Evolutionary conservation across 1,284 basidiomycete species (phyloP).

Genomic region (Coriolopsis trogii): DNA sequence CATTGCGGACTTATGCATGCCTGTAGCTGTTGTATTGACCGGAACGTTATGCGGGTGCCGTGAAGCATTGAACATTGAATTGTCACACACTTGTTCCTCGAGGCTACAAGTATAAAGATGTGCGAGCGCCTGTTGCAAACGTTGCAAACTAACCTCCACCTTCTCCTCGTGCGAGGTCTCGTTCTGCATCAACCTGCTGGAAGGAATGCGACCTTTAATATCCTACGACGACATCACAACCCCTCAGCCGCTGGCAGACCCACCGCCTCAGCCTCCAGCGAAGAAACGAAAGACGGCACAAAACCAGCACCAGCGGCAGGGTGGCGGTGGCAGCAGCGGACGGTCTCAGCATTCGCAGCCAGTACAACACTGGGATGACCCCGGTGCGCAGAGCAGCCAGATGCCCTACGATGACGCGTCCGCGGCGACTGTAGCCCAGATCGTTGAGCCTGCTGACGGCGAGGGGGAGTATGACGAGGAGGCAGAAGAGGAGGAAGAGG

Average conservation of each 20-base stretch:
- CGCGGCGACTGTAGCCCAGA: conserved; percentile 14
- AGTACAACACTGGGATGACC: conserved; percentile 52
- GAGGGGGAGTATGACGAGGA: conserved; percentile 28
- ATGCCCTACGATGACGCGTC: conserved; percentile 39
- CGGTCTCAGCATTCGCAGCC: conserved; percentile 27
- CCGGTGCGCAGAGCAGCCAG: conserved; percentile 32
- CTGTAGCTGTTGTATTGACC: no score
- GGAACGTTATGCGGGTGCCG: no score
- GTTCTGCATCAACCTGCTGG: background rate
- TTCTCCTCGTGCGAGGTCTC: no score
- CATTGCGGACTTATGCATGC: no score
- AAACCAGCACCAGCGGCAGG: conserved; percentile 21
- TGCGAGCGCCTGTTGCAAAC: no score
- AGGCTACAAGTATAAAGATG: no score
- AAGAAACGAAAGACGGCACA: conserved; percentile 34
- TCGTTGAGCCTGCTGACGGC: conserved; percentile 12
- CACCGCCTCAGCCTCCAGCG: conserved; percentile 23
- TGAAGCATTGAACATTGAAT: no score
- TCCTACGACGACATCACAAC: conserved; percentile 37
- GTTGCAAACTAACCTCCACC: no score
- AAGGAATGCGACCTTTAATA: conserved; percentile 30
- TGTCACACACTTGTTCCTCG: no score
- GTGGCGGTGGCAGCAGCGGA: conserved; percentile 12
- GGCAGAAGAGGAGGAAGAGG: conserved; percentile 40
- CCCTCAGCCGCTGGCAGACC: conserved; percentile 8